Evolutionary conservation across 2,329 filamentous ascomycete species (phyloP).

Genomic region (Xylaria sp.): DNA sequence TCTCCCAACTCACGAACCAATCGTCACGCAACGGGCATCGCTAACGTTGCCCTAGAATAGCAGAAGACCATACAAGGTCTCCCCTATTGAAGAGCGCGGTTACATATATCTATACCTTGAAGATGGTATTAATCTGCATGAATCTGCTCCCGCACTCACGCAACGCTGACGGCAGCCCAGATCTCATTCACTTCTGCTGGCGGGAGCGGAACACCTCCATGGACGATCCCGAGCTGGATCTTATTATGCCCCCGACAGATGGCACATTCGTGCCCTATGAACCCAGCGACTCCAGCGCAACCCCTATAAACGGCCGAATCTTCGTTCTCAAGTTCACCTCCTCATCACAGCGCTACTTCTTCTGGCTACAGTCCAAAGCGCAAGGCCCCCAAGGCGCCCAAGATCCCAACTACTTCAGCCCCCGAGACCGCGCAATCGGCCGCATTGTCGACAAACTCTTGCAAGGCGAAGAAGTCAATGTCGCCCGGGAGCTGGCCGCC

Average conservation of each 20-base stretch:
- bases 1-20: slow-evolving; percentile 5
- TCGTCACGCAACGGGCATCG: background rate
- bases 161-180: slow-evolving; percentile 38
- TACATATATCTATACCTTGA: slow-evolving; percentile 91
- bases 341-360: slow-evolving; percentile 84
- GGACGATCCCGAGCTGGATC: slow-evolving; percentile 73
- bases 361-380: slow-evolving; percentile 92
- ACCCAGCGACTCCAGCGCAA: slow-evolving; percentile 47
- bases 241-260: slow-evolving; percentile 90
- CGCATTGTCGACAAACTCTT: slow-evolving; percentile 79
- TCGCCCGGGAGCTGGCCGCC: slow-evolving; percentile 64
- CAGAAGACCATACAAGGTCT: slow-evolving; percentile 62
- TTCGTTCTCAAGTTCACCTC: slow-evolving; percentile 92
- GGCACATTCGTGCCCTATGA: slow-evolving; percentile 82
- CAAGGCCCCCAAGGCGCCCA: slow-evolving; percentile 57
- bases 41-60: slow-evolving; percentile 25
- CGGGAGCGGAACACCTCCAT: slow-evolving; percentile 67
- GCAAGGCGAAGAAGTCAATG: slow-evolving; percentile 83
- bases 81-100: slow-evolving; percentile 65
- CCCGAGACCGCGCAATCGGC: slow-evolving; percentile 79
- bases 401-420: slow-evolving; percentile 73
- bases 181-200: slow-evolving; percentile 97
- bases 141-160: background rate
- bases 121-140: slow-evolving; percentile 58
- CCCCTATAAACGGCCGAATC: slow-evolving; percentile 79